phyloP scores from a whole-genome alignment of 192 early-diverging fungal genomes.

The Spinellus fusiger region DNA sequence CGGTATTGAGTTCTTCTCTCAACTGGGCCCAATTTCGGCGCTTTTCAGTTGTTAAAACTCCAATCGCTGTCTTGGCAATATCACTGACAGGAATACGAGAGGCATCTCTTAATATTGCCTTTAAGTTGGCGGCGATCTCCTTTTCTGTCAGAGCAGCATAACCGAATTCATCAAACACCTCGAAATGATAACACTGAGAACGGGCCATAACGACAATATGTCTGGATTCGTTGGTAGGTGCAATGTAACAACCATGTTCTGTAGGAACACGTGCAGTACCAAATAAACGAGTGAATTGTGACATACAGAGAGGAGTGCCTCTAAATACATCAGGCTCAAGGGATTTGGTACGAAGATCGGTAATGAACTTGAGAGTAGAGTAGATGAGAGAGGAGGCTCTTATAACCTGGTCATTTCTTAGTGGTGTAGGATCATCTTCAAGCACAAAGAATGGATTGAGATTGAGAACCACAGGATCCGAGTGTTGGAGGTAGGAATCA shows the following conservation, averaged over 20 bases:
- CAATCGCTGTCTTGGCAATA: constrained; percentile 53
- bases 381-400: constrained; percentile 68
- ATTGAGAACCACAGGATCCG: constrained; percentile 39
- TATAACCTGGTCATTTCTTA: constrained; percentile 55
- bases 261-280: constrained; percentile 73
- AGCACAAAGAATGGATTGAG: constrained; percentile 45
- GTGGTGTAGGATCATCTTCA: constrained; percentile 44
- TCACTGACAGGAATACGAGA: constrained; percentile 39
- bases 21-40: constrained; percentile 69
- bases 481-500: constrained; percentile 38
- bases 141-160: constrained; percentile 47
- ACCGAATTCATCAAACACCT: constrained; percentile 58
- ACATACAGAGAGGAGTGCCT: constrained; percentile 66
- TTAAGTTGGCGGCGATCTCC: constrained; percentile 66
- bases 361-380: constrained; percentile 63
- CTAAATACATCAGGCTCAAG: constrained; percentile 63
- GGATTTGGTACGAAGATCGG: constrained; percentile 48
- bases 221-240: constrained; percentile 21
- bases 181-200: constrained; percentile 74
- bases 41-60: constrained; percentile 69
- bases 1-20: constrained; percentile 47
- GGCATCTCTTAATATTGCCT: constrained; percentile 53
- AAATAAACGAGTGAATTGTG: constrained; percentile 77
- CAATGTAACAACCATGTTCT: constrained; percentile 37
- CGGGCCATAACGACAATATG: constrained; percentile 67